phyloP scores from a whole-genome alignment of 805 yeast species.

The Yamadazyma kitorensis region DNA sequence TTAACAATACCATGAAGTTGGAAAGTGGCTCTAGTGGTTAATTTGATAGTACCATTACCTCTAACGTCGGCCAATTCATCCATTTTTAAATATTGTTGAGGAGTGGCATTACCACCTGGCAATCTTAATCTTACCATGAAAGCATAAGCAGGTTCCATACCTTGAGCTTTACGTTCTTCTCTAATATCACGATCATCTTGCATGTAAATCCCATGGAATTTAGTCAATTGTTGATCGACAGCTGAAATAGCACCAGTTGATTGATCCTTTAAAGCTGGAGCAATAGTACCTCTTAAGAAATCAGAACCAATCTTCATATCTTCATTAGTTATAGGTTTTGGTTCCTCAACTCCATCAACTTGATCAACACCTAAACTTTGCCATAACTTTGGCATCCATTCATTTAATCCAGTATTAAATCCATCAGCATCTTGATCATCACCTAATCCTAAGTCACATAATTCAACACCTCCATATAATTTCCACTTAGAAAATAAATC shows the following conservation, averaged over 20 bases:
- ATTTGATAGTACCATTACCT: constrained; percentile 91
- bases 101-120: constrained; percentile 89
- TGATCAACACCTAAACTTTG: constrained; percentile 82
- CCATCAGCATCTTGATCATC: constrained; percentile 99
- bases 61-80: constrained; percentile 77
- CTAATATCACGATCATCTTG: constrained; percentile 97
- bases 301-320: constrained; percentile 89
- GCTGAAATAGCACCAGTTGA: constrained; percentile 91
- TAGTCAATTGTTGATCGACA: constrained; percentile 88
- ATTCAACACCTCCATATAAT: constrained; percentile 69
- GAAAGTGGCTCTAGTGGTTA: constrained; percentile 96
- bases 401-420: constrained; percentile 82
- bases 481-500: constrained; percentile 66
- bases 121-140: constrained; percentile 95
- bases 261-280: constrained; percentile 74
- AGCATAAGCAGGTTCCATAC: constrained; percentile 93
- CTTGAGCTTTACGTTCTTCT: constrained; percentile 88
- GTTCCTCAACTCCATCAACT: constrained; percentile 81
- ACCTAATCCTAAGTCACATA: constrained; percentile 81
- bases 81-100: constrained; percentile 83
- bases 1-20: constrained; percentile 94
- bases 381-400: constrained; percentile 87
- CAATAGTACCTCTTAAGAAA: constrained; percentile 90
- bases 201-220: constrained; percentile 97
- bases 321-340: constrained; percentile 88